Evolutionary conservation across 768 basidiomycete genomes (phyloP).

Genomic region (Phaeotremella skinneri): DNA sequence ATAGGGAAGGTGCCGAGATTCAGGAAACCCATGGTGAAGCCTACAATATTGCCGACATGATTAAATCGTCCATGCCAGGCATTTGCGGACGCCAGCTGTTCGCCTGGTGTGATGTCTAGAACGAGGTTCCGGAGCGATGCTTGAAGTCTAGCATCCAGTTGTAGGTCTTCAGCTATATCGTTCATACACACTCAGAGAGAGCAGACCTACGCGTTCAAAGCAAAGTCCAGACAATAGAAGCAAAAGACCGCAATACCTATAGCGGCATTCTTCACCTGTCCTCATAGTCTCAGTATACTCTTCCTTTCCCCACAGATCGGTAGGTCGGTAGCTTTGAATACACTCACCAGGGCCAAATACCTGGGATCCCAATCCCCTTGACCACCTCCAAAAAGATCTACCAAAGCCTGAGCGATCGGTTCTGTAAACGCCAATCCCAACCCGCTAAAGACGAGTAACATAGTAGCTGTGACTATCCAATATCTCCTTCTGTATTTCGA

Average conservation of each 20-base stretch:
- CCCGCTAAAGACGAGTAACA: constrained; percentile 73
- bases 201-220: constrained; percentile 70
- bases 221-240: constrained; percentile 94
- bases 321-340: background rate
- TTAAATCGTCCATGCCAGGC: constrained; percentile 98
- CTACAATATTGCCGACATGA: constrained; percentile 94
- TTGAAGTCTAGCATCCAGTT: constrained; percentile 52
- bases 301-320: background rate
- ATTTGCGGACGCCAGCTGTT: constrained; percentile 88
- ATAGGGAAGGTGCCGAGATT: constrained; percentile 78
- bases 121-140: constrained; percentile 90
- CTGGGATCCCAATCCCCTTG: constrained; percentile 84
- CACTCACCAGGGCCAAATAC: constrained; percentile 61
- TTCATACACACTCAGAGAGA: background rate
- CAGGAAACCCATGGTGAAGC: constrained; percentile 90
- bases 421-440: constrained; percentile 79
- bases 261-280: constrained; percentile 65
- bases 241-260: constrained; percentile 82
- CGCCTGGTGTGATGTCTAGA: constrained; percentile 81
- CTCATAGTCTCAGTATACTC: background rate
- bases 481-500: constrained; percentile 84
- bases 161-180: background rate
- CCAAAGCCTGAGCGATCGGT: constrained; percentile 67
- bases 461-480: constrained; percentile 88
- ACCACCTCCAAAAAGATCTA: constrained; percentile 72